Evolutionary conservation across 768 basidiomycete species (phyloP).

Genomic region (Mycena polygramma): DNA sequence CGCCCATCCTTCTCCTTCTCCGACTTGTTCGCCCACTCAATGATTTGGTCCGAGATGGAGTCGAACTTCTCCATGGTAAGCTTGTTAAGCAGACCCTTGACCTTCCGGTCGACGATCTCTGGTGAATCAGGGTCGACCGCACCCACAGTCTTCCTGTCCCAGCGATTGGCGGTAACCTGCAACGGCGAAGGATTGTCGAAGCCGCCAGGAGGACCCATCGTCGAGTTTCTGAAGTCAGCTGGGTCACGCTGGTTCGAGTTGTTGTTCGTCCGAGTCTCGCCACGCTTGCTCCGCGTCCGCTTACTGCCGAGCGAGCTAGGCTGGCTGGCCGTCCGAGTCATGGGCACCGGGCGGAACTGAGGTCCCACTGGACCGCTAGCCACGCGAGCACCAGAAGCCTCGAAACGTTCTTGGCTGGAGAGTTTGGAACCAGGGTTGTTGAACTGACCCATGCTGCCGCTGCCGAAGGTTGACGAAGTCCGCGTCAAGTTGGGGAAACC

Average conservation of each 20-base stretch:
- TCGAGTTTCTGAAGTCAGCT: constrained; percentile 43
- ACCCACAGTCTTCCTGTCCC: constrained; percentile 70
- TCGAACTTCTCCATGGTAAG: constrained; percentile 98
- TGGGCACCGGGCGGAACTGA: constrained; percentile 68
- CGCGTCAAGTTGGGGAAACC: constrained; percentile 67
- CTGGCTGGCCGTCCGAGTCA: constrained; percentile 80
- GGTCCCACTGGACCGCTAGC: constrained; percentile 63
- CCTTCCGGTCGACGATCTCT: constrained; percentile 92
- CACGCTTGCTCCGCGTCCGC: constrained; percentile 86
- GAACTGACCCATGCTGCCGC: constrained; percentile 74
- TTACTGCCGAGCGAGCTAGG: constrained; percentile 63
- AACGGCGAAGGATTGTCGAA: constrained; percentile 85
- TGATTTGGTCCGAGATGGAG: constrained; percentile 95
- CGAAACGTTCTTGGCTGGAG: constrained; percentile 79
- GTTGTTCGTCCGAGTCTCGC: constrained; percentile 76
- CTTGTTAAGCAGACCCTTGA: constrained; percentile 93
- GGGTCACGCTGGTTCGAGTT: constrained; percentile 59
- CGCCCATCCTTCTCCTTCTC: constrained; percentile 93
- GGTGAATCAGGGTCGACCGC: constrained; percentile 75
- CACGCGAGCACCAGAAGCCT: constrained; percentile 61
- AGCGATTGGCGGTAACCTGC: constrained; percentile 84
- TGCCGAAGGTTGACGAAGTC: constrained; percentile 52
- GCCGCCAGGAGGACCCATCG: constrained; percentile 39
- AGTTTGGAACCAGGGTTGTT: constrained; percentile 65
- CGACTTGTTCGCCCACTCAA: constrained; percentile 94